Base-by-base conservation (phyloP, 2,329 filamentous ascomycete species). In the Emericellopsis atlantica region DNA sequence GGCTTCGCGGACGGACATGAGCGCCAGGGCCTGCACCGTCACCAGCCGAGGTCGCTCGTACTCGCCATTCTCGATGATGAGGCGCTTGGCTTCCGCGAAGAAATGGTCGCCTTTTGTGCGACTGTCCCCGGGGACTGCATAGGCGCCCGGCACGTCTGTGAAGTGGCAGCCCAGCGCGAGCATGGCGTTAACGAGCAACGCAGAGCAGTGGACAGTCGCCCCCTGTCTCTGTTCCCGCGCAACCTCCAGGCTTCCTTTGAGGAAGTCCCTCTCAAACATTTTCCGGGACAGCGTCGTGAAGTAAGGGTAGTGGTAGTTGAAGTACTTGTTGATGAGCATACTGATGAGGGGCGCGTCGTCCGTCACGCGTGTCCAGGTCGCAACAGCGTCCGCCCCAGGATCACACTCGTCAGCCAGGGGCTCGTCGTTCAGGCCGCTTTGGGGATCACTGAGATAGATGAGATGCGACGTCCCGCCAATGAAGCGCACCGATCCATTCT, bases 1-100 rank as follows among this genome's bases (percentile, higher is more conserved):
- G 3, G 90, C 92, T 64, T 98, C 92, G 45, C 92, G 74, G 1
- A 96, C 90, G 7, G 89, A 95, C 89, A 98, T 95, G 46, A 96
- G 67, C 0, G 88, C 89, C 41, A 96, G 65, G 1, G 92, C 92
- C 62, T 98, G 92, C 1, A 96, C 88, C 0, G 89, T 96, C 6
- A 88, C 84, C 42, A 96, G 67, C 40, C 79, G 79, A 2, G 92
- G 86, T 49, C 85, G 89, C 55, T 93, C 89, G 54, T 95, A 92
- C 57, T 95, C 85, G 51, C 95, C 90, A 45, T 94, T 84, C 44
- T 93, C 86, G 50, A 95, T 69, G 41, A 96, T 85, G 33, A 96
- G 62, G 23, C 86, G 73, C 58, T 95, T 96, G 0, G 89, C 88
- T 59, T 96, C 90, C 33, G 81, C 83, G 56, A 96, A 96, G 62